Evolutionary conservation across 768 basidiomycete genomes (phyloP).

Genomic region (Suillus americanus): DNA sequence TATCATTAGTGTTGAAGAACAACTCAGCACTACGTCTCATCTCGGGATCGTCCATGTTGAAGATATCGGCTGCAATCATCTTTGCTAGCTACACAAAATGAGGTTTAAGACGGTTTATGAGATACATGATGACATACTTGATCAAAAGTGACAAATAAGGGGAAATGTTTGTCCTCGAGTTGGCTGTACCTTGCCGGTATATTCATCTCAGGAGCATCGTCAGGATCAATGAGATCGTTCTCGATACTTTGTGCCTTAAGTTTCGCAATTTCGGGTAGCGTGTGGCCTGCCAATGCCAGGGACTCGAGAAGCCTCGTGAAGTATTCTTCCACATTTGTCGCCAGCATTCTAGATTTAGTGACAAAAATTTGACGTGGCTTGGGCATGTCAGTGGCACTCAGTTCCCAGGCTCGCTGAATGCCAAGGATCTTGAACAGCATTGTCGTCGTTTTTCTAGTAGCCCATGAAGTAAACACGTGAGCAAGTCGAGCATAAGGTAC

Average conservation of each 20-base stretch:
- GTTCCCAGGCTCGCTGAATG: slow-evolving; percentile 54
- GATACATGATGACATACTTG: slow-evolving; percentile 35
- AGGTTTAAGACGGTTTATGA: neutral
- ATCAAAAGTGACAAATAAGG: slow-evolving; percentile 68
- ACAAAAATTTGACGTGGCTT: slow-evolving; percentile 72
- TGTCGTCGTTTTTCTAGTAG: slow-evolving; percentile 66
- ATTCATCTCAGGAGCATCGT: slow-evolving; percentile 32
- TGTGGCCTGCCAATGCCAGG: slow-evolving; percentile 34
- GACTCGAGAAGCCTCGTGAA: slow-evolving; percentile 54
- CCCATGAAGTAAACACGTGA: neutral
- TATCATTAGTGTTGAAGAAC: slow-evolving; percentile 18
- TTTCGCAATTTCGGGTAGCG: slow-evolving; percentile 38
- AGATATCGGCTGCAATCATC: slow-evolving; percentile 28
- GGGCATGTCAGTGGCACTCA: slow-evolving; percentile 29
- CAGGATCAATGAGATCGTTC: slow-evolving; percentile 32
- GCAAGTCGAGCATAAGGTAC: slow-evolving; percentile 8
- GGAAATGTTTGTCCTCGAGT: slow-evolving; percentile 61
- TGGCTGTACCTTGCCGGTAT: slow-evolving; percentile 52
- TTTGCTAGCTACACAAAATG: slow-evolving; percentile 16
- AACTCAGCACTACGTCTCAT: slow-evolving; percentile 7
- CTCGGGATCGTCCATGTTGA: slow-evolving; percentile 9
- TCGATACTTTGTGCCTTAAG: slow-evolving; percentile 20
- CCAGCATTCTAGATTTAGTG: slow-evolving; percentile 65
- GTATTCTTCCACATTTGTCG: slow-evolving; percentile 64
- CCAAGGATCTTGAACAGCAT: slow-evolving; percentile 77